Conservation (phyloP, 176 grass and related monocot genomes). For the Metroxylon sagu region DNA sequence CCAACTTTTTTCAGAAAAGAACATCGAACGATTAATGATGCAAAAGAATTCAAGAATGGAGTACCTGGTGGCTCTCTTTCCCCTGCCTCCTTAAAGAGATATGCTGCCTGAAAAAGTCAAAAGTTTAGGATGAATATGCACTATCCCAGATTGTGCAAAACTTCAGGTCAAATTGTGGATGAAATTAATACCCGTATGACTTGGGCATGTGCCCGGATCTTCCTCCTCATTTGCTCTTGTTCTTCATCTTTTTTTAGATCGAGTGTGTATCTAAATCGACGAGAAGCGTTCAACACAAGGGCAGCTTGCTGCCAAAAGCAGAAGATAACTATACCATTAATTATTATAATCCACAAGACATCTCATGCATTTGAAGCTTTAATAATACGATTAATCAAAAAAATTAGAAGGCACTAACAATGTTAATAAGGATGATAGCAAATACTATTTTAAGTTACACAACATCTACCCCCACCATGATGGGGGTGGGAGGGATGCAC, state of each 20-base stretch:
- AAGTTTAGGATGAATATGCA: constrained; percentile 24
- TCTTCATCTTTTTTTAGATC: constrained; percentile 78
- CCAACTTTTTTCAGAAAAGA: no score
- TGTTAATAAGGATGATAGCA: no score
- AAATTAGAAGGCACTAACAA: no score
- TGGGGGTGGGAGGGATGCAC: no score
- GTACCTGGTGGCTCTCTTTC: constrained; percentile 54
- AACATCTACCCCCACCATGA: no score
- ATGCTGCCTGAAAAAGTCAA: constrained; percentile 56
- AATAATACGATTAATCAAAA: background rate
- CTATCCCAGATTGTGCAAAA: background rate
- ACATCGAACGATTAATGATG: no score
- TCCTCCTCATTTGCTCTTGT: constrained; percentile 61
- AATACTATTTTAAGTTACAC: no score
- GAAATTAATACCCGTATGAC: constrained; percentile 70
- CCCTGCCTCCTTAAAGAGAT: constrained; percentile 84
- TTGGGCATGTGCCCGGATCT: constrained; percentile 64
- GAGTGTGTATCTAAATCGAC: constrained; percentile 77
- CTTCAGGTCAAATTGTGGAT: background rate
- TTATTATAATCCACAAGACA: constrained; percentile 1
- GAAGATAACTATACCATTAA: background rate
- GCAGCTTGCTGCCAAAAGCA: constrained; percentile 60
- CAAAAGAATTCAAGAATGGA: background rate
- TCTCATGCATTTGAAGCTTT: background rate
- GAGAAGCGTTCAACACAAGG: constrained; percentile 75